Base-by-base conservation (phyloP, 78 protist genomes). In the Polysphondylium violaceum region DNA sequence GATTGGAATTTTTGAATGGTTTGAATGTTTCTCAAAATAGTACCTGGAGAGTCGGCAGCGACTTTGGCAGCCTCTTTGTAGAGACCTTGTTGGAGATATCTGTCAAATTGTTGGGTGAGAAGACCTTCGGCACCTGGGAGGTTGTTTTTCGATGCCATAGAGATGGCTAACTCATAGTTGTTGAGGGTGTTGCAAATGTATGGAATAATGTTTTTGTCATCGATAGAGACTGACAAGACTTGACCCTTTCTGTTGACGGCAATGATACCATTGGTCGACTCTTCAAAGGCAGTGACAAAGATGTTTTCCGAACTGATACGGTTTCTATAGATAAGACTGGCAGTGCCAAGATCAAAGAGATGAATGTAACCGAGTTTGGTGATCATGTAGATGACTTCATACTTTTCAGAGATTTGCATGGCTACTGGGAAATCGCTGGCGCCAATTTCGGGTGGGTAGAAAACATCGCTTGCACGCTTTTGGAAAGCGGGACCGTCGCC, bases 351-450 rank as follows among this genome's bases (percentile, higher is more conserved):
- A 92, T 98, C 99, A 79, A 76, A 95, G 59, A 98, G 35, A 72
- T 95, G 96, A 40, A 96, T 33, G 97, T 93, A 95, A 33, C 99
- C 99, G 61, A 88, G 60, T 92, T 97, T 95, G 60, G 99, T 97
- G 90, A 99, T 76, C 86, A 99, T 41, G 94, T 69, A 98, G 87
- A 97, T 40, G 40, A 97, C 69, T 40, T 96, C 96, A 76, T 94
- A 94, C 93, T 95, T 93, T 56, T 86, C 95, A 47, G 93, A 60
- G 71, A 93, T 31, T 64, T 97, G 97, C 98, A 98, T 96, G 65
- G 99, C 97, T 12, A 99, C 98, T 14, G 99, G 99, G 96, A 99
- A 98, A 79, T 99, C 99, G 29, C 50, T 60, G 14, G 97, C 94
- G 14, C 95, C 97, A 73, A 97, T 98, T 17, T 94, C 97, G 8